A percentile compares a stretch with the other conserved stretches of the same genome.
Evolutionary conservation across 2,329 filamentous ascomycete species (phyloP).

Genomic region (Didymella arachidicola): DNA sequence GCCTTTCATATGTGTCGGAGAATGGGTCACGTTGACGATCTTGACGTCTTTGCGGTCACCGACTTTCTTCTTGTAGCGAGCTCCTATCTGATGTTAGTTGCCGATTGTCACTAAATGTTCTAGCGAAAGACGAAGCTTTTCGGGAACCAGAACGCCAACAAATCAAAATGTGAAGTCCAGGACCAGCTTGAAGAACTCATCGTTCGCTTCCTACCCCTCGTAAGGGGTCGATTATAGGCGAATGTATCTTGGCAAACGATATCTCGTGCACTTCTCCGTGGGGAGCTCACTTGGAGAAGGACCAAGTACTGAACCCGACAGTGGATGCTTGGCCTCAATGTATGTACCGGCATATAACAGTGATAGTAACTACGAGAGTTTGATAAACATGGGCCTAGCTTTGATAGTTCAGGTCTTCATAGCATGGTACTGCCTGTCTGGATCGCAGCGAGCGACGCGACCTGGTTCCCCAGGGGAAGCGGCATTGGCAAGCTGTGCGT

Average conservation of each 20-base stretch:
- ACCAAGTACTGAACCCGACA: too few relatives aligned
- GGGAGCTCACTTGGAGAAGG: too few relatives aligned
- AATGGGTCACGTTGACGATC: not conserved
- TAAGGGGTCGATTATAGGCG: not conserved
- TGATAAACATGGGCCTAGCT: too few relatives aligned
- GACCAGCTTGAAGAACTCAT: not conserved
- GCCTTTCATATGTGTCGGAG: not conserved
- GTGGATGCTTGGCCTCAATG: too few relatives aligned
- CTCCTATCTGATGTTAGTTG: slow-evolving; percentile 1
- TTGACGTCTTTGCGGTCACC: not conserved
- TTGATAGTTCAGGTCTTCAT: too few relatives aligned
- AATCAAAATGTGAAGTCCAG: not conserved
- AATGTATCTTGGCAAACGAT: not conserved
- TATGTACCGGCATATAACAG: too few relatives aligned
- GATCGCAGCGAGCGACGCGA: too few relatives aligned
- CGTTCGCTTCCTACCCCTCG: not conserved
- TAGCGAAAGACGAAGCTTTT: not conserved
- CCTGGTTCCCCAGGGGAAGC: too few relatives aligned
- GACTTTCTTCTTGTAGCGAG: slow-evolving; percentile 5
- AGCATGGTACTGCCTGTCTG: too few relatives aligned
- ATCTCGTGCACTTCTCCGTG: not conserved
- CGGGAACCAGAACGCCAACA: not conserved
- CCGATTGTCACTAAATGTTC: not conserved
- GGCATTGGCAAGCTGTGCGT: too few relatives aligned
- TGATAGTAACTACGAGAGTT: too few relatives aligned